Evolutionary conservation across 768 basidiomycete genomes (phyloP).

Genomic region (Pleurotus platypus): DNA sequence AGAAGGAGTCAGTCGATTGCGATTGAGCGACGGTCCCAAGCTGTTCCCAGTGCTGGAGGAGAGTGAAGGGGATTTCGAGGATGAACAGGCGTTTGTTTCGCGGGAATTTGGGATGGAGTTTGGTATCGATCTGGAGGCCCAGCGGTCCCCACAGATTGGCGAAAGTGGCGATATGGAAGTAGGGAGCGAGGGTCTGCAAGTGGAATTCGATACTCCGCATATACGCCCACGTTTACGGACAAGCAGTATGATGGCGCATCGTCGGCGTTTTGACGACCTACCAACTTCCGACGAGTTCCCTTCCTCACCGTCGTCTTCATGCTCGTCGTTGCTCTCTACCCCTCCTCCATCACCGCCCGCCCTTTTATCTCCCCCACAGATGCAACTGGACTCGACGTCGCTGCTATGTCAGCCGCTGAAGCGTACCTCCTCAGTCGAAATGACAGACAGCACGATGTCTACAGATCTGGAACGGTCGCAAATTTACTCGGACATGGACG

Average conservation of each 20-base stretch:
- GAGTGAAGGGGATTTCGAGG: conserved; percentile 25
- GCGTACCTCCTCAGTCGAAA: neutral
- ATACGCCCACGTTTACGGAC: conserved; percentile 28
- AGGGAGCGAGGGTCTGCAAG: conserved; percentile 7
- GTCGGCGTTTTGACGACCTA: conserved; percentile 13
- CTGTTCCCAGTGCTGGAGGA: conserved; percentile 42
- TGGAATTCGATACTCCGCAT: conserved; percentile 24
- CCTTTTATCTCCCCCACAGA: neutral
- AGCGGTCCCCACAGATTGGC: conserved; percentile 11
- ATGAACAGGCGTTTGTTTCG: conserved; percentile 17
- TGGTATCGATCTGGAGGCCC: conserved; percentile 25
- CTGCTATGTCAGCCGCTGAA: conserved; percentile 19
- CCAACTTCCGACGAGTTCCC: neutral
- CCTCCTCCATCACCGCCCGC: conserved; percentile 10
- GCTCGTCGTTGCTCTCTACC: neutral
- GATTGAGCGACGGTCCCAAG: conserved; percentile 15
- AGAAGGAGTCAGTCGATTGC: conserved; percentile 9
- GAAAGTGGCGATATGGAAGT: conserved; percentile 1
- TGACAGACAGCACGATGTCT: conserved; percentile 8
- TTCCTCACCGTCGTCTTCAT: neutral
- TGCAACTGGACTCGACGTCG: conserved; percentile 13
- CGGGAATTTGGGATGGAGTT: conserved; percentile 29
- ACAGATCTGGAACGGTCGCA: conserved; percentile 12
- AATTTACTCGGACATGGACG: conserved; percentile 18
- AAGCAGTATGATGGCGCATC: conserved; percentile 28